Evolutionary conservation across 2,329 filamentous ascomycete genomes (phyloP).

Genomic region (Phialocephala sp.): DNA sequence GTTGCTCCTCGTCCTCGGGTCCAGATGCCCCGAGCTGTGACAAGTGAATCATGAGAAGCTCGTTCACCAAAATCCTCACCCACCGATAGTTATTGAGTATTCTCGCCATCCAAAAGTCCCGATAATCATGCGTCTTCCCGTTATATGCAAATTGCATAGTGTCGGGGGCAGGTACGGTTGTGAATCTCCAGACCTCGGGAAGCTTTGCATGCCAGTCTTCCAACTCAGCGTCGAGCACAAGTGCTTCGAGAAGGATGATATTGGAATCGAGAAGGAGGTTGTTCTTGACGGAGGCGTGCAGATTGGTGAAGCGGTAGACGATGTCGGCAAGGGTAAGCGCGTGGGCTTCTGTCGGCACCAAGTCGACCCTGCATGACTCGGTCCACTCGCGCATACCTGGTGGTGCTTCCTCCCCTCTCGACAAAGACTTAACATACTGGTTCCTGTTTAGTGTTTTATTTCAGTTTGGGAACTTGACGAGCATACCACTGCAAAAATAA

Average conservation of each 20-base stretch:
- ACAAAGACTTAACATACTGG: constrained; percentile 31
- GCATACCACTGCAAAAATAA: constrained; percentile 32
- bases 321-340: constrained; percentile 24
- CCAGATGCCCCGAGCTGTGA: constrained; percentile 16
- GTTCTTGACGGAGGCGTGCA: constrained; percentile 25
- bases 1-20: constrained; percentile 23
- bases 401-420: constrained; percentile 22
- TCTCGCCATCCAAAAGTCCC: constrained; percentile 35
- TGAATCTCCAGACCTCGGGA: constrained; percentile 31
- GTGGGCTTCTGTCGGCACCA: constrained; percentile 19
- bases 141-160: constrained; percentile 22
- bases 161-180: neutral
- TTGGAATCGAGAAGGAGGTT: constrained; percentile 8
- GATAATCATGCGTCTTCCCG: constrained; percentile 30
- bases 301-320: constrained; percentile 25
- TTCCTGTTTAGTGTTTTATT: neutral
- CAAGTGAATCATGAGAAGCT: constrained; percentile 31
- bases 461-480: too few species aligned
- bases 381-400: constrained; percentile 22
- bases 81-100: constrained; percentile 37
- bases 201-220: constrained; percentile 31
- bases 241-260: constrained; percentile 21
- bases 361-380: constrained; percentile 4
- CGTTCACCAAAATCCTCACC: constrained; percentile 35
- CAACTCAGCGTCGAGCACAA: constrained; percentile 29